Evolutionary conservation across 1,139 yeast genomes (phyloP), one percentile per base, ranked within the genome.

Genomic region (Zygosaccharomyces pseudobailii): DNA sequence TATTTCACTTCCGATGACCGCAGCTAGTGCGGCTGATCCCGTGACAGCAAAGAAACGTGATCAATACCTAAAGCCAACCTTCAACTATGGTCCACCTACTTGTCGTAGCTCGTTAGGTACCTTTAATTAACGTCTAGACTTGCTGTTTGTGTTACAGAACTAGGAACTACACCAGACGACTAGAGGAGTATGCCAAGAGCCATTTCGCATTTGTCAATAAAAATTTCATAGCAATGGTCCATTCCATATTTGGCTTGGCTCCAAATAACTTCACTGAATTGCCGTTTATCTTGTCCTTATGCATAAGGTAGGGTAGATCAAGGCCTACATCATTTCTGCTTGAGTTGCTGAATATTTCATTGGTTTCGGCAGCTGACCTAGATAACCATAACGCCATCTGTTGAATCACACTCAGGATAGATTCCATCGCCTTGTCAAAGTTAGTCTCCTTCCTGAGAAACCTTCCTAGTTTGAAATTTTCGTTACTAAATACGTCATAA

Each of bases 151-250:
- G 27, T 24, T 6, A 24, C 6, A 24, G 27, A 6, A 8, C 9
- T 8, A 8, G 27, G 27, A 6, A 22, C 24, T 43, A 49, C 19
- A 41, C 42, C 32, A 56, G 39, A 20, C 50, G 48, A 34, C 52
- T 55, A 2, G 67, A 60, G 23, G 72, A 66, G 47, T 66, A 70
- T 0, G 70, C 72, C 42, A 71, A 50, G 19, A 70, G 55, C 72
- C 73, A 71, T 47, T 70, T 71, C 3, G 62, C 55, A 46, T 90
- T 80, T 1, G 94, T 87, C 43, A 92, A 70, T 17, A 90, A 71
- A 59, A 82, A 84, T 60, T 86, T 84, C 67, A 96, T 90, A 1
- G 96, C 90, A 31, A 82, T 79, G 0, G 97, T 88, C 98, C 98
- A 92, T 52, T 85, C 88, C 38, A 81, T 79, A 60, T 84, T 84